A percentile compares a stretch with the other conserved stretches of the same genome.
phyloP scores from a whole-genome alignment of 352 stramenopile genomes.

The Phytophthora kernoviae region DNA sequence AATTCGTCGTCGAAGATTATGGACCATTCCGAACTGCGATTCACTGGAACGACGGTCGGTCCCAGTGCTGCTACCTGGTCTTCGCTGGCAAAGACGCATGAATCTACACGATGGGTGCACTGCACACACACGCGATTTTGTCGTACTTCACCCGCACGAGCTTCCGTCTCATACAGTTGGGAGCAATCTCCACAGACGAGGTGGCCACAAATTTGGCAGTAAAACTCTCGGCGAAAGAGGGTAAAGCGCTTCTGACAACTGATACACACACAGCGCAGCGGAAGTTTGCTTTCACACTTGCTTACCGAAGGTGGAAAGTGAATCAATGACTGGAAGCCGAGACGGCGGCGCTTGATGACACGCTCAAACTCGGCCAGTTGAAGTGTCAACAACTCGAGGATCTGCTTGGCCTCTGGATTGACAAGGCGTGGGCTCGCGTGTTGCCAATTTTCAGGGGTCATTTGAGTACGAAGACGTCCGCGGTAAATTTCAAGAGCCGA shows the following conservation, averaged over 20 bases:
- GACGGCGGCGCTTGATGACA: conserved; percentile 60
- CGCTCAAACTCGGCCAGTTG: conserved; percentile 55
- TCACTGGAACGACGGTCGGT: conserved; percentile 40
- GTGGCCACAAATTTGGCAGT: conserved; percentile 59
- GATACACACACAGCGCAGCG: conserved; percentile 26
- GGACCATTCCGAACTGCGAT: conserved; percentile 27
- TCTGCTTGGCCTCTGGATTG: conserved; percentile 55
- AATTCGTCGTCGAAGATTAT: conserved; percentile 9
- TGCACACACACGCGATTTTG: conserved; percentile 52
- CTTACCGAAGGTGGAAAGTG: conserved; percentile 42
- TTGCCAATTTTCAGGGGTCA: conserved; percentile 10
- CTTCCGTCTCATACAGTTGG: conserved; percentile 50
- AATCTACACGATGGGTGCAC: conserved; percentile 51
- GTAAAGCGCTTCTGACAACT: conserved; percentile 45
- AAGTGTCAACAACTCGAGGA: conserved; percentile 46
- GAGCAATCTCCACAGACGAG: conserved; percentile 50
- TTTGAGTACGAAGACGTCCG: conserved; percentile 17
- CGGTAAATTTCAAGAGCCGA: conserved; percentile 4
- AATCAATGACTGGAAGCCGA: conserved; percentile 69
- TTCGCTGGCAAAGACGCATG: conserved; percentile 53
- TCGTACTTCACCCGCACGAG: conserved; percentile 39
- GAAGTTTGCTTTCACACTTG: conserved; percentile 9
- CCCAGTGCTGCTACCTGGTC: conserved; percentile 46
- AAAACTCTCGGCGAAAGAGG: conserved; percentile 46
- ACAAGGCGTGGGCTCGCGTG: conserved; percentile 22